Conservation (phyloP, 371 early-diverging fungal species). For the Syncephalastrum sp. region DNA sequence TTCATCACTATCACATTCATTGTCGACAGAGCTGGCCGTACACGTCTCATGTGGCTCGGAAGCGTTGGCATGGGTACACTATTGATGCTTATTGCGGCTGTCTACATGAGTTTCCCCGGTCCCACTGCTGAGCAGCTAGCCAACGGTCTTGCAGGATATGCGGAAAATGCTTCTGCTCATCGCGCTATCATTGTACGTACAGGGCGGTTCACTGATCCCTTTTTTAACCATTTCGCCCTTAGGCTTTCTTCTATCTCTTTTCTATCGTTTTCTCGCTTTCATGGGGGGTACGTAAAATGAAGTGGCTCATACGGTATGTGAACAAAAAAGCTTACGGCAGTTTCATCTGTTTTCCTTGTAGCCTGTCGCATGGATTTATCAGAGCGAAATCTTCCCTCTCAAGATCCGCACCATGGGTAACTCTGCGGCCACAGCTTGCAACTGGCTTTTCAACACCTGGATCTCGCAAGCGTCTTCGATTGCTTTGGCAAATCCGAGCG, state of each 20-base stretch:
- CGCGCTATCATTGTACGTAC: constrained; percentile 29
- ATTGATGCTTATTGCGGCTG: constrained; percentile 14
- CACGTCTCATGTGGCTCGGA: constrained; percentile 24
- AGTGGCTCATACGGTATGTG: constrained; percentile 37
- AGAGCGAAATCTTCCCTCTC: constrained; percentile 51
- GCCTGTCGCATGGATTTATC: constrained; percentile 44
- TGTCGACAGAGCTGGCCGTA: constrained; percentile 31
- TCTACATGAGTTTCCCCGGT: constrained; percentile 13
- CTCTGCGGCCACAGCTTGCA: constrained; percentile 47
- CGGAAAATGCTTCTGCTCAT: constrained; percentile 25
- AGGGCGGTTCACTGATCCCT: constrained; percentile 4
- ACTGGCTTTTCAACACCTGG: constrained; percentile 59
- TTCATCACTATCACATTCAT: constrained; percentile 37
- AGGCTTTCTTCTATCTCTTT: constrained; percentile 12
- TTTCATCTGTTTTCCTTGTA: background rate
- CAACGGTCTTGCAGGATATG: constrained; percentile 19
- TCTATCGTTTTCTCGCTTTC: constrained; percentile 25
- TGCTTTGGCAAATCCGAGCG: constrained; percentile 19
- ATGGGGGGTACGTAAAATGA: constrained; percentile 27
- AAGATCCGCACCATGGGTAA: constrained; percentile 28
- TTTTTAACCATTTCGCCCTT: background rate
- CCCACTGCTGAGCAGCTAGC: constrained; percentile 16
- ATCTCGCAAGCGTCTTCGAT: constrained; percentile 40
- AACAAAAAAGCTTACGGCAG: constrained; percentile 11
- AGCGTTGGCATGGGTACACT: constrained; percentile 24